Evolutionary conservation across 202 grass and related monocot genomes (phyloP).

Genomic region (Carex sylvatica): DNA sequence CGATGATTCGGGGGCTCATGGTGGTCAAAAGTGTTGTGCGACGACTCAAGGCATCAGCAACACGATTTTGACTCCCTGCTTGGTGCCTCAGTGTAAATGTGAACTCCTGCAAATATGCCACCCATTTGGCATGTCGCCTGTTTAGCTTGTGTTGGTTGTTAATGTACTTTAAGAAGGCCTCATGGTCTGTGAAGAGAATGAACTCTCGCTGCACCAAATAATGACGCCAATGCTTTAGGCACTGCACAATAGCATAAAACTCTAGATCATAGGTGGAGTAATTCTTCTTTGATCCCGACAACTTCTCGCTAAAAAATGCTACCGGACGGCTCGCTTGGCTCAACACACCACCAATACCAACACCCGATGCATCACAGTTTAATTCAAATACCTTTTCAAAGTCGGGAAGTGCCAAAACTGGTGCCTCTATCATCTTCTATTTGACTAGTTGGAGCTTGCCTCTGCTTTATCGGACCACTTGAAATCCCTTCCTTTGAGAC

Average conservation of each 20-base stretch:
- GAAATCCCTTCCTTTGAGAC: neutral
- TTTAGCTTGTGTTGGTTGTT: neutral
- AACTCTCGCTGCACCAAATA: neutral
- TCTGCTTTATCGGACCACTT: neutral
- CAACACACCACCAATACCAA: no score
- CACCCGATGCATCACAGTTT: no score
- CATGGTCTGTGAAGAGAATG: neutral
- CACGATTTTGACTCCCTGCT: neutral
- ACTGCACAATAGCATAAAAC: neutral
- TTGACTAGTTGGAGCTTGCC: neutral
- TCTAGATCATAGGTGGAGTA: neutral
- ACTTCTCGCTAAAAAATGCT: no score
- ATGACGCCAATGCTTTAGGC: neutral
- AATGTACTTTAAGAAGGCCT: neutral
- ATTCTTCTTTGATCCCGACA: neutral
- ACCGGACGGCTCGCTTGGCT: no score
- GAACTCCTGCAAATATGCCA: neutral
- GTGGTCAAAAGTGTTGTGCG: neutral
- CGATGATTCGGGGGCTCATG: neutral
- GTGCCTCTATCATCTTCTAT: no score
- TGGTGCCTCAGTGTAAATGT: neutral
- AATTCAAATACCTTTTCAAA: no score
- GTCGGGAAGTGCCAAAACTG: no score
- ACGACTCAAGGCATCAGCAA: neutral
- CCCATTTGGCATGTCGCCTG: neutral